Evolutionary conservation across 441 rosid species (phyloP).

Genomic region (Kokia cookei): DNA sequence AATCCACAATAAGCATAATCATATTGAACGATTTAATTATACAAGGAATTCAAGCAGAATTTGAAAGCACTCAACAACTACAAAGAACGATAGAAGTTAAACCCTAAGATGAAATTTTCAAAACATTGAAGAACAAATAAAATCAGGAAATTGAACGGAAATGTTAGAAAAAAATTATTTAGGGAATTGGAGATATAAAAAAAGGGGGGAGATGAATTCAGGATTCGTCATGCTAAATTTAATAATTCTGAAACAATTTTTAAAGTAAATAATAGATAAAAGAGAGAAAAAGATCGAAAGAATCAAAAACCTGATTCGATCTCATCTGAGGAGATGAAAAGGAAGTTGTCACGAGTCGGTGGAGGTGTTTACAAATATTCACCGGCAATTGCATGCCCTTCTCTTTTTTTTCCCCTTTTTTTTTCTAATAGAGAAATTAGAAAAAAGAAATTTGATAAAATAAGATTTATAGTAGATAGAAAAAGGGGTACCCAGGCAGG

Average conservation of each 20-base stretch:
- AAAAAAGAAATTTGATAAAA: not conserved
- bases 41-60: not conserved
- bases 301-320: slow-evolving; percentile 32
- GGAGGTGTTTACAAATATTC: slow-evolving; percentile 17
- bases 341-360: slow-evolving; percentile 15
- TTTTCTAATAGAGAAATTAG: not conserved
- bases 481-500: not conserved
- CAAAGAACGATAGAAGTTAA: not conserved
- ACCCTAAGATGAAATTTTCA: not conserved
- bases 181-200: not conserved
- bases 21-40: not conserved
- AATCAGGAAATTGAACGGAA: not conserved
- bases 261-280: not conserved
- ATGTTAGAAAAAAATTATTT: not conserved
- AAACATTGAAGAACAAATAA: not conserved
- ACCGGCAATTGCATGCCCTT: not conserved
- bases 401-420: not conserved
- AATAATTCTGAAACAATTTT: not conserved
- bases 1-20: not conserved
- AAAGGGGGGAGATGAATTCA: not conserved
- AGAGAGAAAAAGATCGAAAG: slow-evolving; percentile 2
- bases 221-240: not conserved
- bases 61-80: not conserved
- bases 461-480: slow-evolving; percentile 1
- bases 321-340: slow-evolving; percentile 8